Conservation (phyloP, 2,329 filamentous ascomycete species). For the Fusarium lateritium region DNA sequence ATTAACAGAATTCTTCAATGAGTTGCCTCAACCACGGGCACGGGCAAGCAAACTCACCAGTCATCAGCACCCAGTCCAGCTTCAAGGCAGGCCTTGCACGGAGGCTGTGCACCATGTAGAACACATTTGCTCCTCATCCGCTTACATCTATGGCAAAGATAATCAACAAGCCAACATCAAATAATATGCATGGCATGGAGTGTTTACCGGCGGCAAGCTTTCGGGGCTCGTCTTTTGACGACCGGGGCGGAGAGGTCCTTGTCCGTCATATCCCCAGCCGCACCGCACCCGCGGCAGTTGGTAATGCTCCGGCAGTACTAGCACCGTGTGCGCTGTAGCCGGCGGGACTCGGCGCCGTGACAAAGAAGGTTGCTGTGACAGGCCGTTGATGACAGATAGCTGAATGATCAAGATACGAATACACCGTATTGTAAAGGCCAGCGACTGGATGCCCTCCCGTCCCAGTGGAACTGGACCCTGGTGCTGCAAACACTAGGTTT, state of each 20-base stretch:
- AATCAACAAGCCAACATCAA: constrained; percentile 15
- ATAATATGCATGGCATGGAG: not conserved
- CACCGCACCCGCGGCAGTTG: not conserved
- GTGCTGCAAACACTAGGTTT: constrained; percentile 22
- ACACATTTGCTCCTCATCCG: constrained; percentile 71
- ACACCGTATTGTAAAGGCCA: constrained; percentile 11
- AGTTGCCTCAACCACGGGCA: not conserved
- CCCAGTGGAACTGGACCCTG: constrained; percentile 26
- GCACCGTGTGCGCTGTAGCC: not conserved
- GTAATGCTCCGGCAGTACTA: constrained; percentile 3
- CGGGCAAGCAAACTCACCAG: constrained; percentile 59
- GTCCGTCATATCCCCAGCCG: constrained; percentile 20
- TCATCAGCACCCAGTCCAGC: constrained; percentile 64
- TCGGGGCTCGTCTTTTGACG: constrained; percentile 66
- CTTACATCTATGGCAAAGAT: constrained; percentile 61
- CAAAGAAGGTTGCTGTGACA: not conserved
- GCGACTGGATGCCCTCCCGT: constrained; percentile 11
- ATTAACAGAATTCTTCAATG: constrained; percentile 14
- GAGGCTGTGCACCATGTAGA: constrained; percentile 63
- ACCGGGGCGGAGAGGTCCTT: constrained; percentile 31
- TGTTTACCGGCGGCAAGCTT: constrained; percentile 67
- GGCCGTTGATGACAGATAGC: not conserved
- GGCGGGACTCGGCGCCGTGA: constrained; percentile 1
- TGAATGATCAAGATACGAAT: constrained; percentile 3
- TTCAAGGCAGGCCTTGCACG: constrained; percentile 67